phyloP scores from a whole-genome alignment of 257 asterid genomes.

The Primulina huaijiensis region DNA sequence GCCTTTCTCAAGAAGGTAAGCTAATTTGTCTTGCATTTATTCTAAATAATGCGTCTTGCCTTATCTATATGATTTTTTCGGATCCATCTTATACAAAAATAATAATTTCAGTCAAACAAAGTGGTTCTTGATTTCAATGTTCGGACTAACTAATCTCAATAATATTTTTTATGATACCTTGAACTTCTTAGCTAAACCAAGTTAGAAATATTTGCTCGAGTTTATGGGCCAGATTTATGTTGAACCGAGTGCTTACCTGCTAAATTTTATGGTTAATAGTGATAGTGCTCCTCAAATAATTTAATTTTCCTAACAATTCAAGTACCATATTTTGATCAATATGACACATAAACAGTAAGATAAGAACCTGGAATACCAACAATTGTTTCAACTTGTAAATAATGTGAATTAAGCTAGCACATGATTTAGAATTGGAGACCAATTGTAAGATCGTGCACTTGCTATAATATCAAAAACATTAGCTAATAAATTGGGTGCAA shows the following conservation, averaged over 20 bases:
- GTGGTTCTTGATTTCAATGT: too few relatives aligned
- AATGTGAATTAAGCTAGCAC: too few relatives aligned
- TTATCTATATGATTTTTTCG: background rate
- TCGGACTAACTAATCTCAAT: too few relatives aligned
- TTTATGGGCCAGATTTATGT: too few relatives aligned
- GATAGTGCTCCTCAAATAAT: background rate
- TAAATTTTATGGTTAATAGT: background rate
- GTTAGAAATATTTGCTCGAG: too few relatives aligned
- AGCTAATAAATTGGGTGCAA: background rate
- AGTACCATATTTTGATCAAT: background rate
- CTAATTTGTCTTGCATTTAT: background rate
- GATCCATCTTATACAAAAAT: background rate
- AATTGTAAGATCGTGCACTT: background rate
- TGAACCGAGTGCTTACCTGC: background rate
- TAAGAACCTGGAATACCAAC: too few relatives aligned
- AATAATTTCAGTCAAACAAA: too few relatives aligned
- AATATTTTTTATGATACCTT: too few relatives aligned
- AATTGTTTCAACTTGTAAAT: too few relatives aligned
- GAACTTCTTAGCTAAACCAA: background rate
- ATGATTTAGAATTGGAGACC: too few relatives aligned
- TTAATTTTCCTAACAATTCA: background rate
- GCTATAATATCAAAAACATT: too few relatives aligned
- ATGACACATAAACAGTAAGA: background rate
- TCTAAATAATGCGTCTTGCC: background rate
- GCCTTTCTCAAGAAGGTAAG: background rate